Evolutionary conservation across 768 basidiomycete genomes (phyloP).

Genomic region (Termitomyces sp.): DNA sequence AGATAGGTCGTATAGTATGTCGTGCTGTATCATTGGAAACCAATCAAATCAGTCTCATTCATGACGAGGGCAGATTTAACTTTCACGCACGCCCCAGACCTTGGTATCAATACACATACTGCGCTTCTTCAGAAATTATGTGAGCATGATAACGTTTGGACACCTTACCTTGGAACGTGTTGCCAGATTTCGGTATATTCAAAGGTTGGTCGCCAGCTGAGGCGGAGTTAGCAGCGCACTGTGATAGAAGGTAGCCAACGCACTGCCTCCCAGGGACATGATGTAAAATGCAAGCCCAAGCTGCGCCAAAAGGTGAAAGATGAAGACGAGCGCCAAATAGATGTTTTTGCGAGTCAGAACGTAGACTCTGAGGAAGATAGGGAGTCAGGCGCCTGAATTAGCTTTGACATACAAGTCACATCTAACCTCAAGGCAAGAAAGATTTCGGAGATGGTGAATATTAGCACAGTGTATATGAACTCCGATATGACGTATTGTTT

Average conservation of each 20-base stretch:
- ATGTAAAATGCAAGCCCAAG: slow-evolving; percentile 17
- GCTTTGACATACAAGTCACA: neutral
- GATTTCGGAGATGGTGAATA: slow-evolving; percentile 19
- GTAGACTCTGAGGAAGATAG: slow-evolving; percentile 12
- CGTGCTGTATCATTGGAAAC: neutral
- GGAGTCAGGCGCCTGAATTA: neutral
- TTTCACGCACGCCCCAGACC: neutral
- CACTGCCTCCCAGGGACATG: slow-evolving; percentile 5
- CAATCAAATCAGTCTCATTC: neutral
- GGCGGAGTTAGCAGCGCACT: no score
- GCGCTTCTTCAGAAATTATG: neutral
- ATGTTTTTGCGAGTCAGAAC: slow-evolving; percentile 19
- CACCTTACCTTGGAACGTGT: slow-evolving; percentile 4
- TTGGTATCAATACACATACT: slow-evolving; percentile 3
- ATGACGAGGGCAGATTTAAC: neutral
- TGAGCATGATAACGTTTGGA: neutral
- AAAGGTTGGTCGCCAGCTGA: no score
- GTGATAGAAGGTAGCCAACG: no score
- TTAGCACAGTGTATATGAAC: slow-evolving; percentile 19
- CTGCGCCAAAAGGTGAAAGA: slow-evolving; percentile 15
- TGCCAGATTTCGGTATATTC: no score
- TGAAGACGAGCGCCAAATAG: slow-evolving; percentile 9
- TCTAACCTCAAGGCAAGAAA: slow-evolving; percentile 20
- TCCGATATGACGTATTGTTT: slow-evolving; percentile 17
- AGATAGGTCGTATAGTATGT: slow-evolving; percentile 15